phyloP scores from a whole-genome alignment of 2,329 filamentous ascomycete species.

The Myotisia sp. region DNA sequence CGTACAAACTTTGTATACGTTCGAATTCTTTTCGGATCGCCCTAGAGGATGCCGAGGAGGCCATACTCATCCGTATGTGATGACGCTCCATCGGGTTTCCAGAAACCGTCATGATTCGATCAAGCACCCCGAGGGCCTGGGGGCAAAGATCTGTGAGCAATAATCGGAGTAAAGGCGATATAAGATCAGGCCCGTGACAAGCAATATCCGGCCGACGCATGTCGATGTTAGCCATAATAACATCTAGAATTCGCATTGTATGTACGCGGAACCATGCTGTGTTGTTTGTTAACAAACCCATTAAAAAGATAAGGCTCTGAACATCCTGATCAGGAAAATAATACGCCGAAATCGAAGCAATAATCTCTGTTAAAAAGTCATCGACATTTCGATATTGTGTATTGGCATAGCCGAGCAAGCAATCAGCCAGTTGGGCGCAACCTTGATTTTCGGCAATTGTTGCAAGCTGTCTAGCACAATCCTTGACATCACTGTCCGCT shows the following conservation, averaged over 20 bases:
- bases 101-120: slow-evolving; percentile 90
- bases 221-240: slow-evolving; percentile 76
- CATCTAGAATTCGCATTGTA: slow-evolving; percentile 77
- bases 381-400: slow-evolving; percentile 51
- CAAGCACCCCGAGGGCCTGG: slow-evolving; percentile 77
- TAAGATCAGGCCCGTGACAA: slow-evolving; percentile 81
- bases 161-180: slow-evolving; percentile 77
- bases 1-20: slow-evolving; percentile 83
- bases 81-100: slow-evolving; percentile 86
- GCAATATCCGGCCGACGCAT: slow-evolving; percentile 86
- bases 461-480: slow-evolving; percentile 55
- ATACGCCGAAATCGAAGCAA: slow-evolving; percentile 57
- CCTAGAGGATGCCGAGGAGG: slow-evolving; percentile 61
- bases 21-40: slow-evolving; percentile 88
- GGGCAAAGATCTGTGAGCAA: slow-evolving; percentile 89
- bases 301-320: slow-evolving; percentile 71
- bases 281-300: slow-evolving; percentile 81
- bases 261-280: slow-evolving; percentile 81
- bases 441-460: slow-evolving; percentile 60
- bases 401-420: slow-evolving; percentile 55
- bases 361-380: slow-evolving; percentile 62
- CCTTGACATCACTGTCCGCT: slow-evolving; percentile 41
- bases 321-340: slow-evolving; percentile 78
- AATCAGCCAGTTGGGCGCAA: slow-evolving; percentile 50
- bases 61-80: slow-evolving; percentile 96